Evolutionary conservation across 176 grass and related monocot species (phyloP).

Genomic region (Poa pratensis): DNA sequence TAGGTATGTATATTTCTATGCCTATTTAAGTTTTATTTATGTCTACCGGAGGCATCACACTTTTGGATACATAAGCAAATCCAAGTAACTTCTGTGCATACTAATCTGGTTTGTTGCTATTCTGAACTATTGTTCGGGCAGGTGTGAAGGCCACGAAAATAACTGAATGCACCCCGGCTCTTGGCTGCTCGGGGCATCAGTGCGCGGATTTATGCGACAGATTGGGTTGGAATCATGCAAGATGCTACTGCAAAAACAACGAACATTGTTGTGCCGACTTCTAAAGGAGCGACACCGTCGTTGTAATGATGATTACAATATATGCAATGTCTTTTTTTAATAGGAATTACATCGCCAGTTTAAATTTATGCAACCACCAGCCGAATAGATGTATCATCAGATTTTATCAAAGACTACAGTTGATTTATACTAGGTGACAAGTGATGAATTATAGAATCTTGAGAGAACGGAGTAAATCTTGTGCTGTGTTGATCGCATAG

Average conservation of each 20-base stretch:
- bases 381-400: background rate
- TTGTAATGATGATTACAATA: background rate
- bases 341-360: background rate
- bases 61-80: background rate
- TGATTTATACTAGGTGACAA: background rate
- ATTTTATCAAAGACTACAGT: background rate
- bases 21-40: no score
- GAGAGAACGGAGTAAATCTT: background rate
- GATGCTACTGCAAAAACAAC: background rate
- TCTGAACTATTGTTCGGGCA: background rate
- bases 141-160: background rate
- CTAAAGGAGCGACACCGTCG: background rate
- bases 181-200: background rate
- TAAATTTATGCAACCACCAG: background rate
- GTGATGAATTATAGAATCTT: background rate
- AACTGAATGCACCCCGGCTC: background rate
- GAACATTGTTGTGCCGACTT: background rate
- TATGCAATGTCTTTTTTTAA: background rate
- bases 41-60: no score
- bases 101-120: background rate
- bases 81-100: background rate
- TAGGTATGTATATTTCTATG: background rate
- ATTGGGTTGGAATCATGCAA: background rate
- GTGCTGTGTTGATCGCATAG: background rate
- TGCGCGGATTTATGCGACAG: background rate